Percentiles rank a stretch among this genome's conserved stretches.
These are phyloP conservation scores for Clavispora fructus DNA, from an alignment of 805 yeast species.

Conservation along the genomic window DNA sequence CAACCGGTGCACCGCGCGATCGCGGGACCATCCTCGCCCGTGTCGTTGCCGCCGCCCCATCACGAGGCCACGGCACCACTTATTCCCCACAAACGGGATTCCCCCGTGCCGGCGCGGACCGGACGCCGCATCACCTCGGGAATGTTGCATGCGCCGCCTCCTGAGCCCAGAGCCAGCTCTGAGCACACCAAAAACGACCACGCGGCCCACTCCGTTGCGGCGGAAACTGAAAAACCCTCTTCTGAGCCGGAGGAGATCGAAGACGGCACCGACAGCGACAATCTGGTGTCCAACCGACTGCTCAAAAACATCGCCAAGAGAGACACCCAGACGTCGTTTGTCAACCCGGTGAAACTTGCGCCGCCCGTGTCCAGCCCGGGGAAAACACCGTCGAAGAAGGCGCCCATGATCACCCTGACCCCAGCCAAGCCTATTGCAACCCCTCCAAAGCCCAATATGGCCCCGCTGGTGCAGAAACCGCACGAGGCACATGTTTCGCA, in stretches of 20 bases:
- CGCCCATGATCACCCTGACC: slow-evolving; percentile 9
- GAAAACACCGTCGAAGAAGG: slow-evolving; percentile 7
- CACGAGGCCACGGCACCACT: slow-evolving; percentile 6
- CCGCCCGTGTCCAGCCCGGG: slow-evolving; percentile 4
- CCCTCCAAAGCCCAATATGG: neutral
- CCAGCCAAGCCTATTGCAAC: slow-evolving; percentile 1
- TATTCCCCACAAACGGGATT: slow-evolving; percentile 27
- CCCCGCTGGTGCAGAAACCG: neutral
- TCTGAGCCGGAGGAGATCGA: slow-evolving; percentile 7
- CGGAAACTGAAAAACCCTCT: neutral
- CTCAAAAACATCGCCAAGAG: neutral
- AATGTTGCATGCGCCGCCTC: slow-evolving; percentile 32
- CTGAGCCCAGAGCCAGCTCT: neutral
- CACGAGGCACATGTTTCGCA: neutral
- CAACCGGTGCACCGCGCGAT: neutral
- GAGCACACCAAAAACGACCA: slow-evolving; percentile 2
- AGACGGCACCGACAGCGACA: slow-evolving; percentile 9
- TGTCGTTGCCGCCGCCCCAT: slow-evolving; percentile 34
- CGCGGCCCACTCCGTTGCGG: slow-evolving; percentile 1
- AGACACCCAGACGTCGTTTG: neutral
- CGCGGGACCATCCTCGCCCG: slow-evolving; percentile 1
- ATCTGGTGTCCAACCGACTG: slow-evolving; percentile 6
- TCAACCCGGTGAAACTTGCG: neutral
- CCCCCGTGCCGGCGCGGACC: slow-evolving; percentile 11
- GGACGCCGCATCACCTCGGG: slow-evolving; percentile 35